Evolutionary conservation across 495 filamentous ascomycete genomes (phyloP).

Genomic region (Tuber borchii): DNA sequence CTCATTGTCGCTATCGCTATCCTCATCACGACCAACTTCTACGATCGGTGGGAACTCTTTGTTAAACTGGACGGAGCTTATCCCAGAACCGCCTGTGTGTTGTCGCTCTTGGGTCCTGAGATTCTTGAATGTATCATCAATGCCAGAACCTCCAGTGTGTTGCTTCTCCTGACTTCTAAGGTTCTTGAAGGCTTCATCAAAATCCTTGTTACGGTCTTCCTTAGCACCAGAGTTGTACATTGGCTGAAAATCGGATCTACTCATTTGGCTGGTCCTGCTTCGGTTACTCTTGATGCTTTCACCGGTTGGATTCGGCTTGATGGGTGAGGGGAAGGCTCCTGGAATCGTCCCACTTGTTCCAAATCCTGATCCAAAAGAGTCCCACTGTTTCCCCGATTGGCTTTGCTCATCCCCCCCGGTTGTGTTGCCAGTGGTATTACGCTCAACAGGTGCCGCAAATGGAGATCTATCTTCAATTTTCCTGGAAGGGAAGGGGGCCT

Average conservation of each 20-base stretch:
- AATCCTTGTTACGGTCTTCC: conserved; percentile 63
- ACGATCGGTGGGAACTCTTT: conserved; percentile 92
- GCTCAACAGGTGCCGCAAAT: conserved; percentile 41
- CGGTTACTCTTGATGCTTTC: conserved; percentile 46
- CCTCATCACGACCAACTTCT: conserved; percentile 73
- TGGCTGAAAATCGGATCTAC: conserved; percentile 40
- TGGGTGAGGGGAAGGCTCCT: conserved; percentile 50
- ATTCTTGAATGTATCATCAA: conserved; percentile 56
- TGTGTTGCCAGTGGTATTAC: conserved; percentile 38
- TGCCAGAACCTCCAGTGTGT: conserved; percentile 43
- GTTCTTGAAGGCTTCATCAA: conserved; percentile 66
- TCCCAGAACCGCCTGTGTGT: conserved; percentile 43
- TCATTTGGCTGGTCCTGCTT: conserved; percentile 42
- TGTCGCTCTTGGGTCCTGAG: conserved; percentile 45
- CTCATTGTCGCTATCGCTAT: conserved; percentile 72
- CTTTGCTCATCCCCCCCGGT: conserved; percentile 32
- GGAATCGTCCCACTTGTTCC: conserved; percentile 19
- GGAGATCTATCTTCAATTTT: conserved; percentile 41
- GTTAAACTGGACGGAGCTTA: conserved; percentile 48
- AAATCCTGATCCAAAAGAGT: conserved; percentile 35
- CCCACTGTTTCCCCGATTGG: conserved; percentile 32
- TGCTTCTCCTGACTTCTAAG: conserved; percentile 45
- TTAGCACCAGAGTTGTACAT: conserved; percentile 21
- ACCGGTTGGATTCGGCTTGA: conserved; percentile 50
- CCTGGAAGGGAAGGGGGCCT: conserved; percentile 35